Percentiles rank a stretch among this genome's conserved stretches.
phyloP scores from a whole-genome alignment of 2,329 filamentous ascomycete species.

The Xylaria arbuscula region DNA sequence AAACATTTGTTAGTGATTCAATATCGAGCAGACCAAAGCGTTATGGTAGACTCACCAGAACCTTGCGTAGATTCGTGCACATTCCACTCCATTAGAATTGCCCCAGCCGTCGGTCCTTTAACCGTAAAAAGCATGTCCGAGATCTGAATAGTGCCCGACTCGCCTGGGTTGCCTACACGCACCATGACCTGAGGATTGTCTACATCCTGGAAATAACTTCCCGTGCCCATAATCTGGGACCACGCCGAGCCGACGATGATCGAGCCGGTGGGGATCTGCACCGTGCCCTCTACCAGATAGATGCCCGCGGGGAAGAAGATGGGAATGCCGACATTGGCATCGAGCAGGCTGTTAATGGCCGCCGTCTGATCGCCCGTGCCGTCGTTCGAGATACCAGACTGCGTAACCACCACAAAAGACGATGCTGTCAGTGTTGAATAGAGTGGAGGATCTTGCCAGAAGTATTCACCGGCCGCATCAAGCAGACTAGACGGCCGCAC shows the following conservation, averaged over 20 bases:
- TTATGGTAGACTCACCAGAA: too few relatives aligned
- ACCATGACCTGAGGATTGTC: slow-evolving; percentile 72
- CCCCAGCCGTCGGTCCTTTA: slow-evolving; percentile 72
- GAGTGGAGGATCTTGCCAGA: too few relatives aligned
- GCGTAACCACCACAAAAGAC: slow-evolving; percentile 1
- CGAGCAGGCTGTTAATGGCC: slow-evolving; percentile 43
- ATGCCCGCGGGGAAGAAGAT: slow-evolving; percentile 47
- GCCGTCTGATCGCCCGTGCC: slow-evolving; percentile 49
- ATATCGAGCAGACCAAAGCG: too few relatives aligned
- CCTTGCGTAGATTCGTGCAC: slow-evolving; percentile 4
- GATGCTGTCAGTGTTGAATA: too few relatives aligned
- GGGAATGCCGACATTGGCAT: not conserved
- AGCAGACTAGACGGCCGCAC: too few relatives aligned
- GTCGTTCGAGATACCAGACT: slow-evolving; percentile 42
- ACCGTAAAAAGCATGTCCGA: slow-evolving; percentile 75
- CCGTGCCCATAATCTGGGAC: slow-evolving; percentile 74
- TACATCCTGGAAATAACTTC: slow-evolving; percentile 67
- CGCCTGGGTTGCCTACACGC: slow-evolving; percentile 70
- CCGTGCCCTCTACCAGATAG: slow-evolving; percentile 43
- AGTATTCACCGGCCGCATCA: too few relatives aligned
- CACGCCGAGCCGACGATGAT: slow-evolving; percentile 67
- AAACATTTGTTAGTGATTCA: too few relatives aligned
- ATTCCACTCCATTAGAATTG: slow-evolving; percentile 80
- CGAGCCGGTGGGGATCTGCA: too few relatives aligned
- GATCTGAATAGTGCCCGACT: slow-evolving; percentile 74